A percentile compares a stretch with the other conserved stretches of the same genome.
These are phyloP conservation scores for Suhomyces guaymorum DNA, from an alignment of 1,139 yeast species.

Conservation along the genomic window DNA sequence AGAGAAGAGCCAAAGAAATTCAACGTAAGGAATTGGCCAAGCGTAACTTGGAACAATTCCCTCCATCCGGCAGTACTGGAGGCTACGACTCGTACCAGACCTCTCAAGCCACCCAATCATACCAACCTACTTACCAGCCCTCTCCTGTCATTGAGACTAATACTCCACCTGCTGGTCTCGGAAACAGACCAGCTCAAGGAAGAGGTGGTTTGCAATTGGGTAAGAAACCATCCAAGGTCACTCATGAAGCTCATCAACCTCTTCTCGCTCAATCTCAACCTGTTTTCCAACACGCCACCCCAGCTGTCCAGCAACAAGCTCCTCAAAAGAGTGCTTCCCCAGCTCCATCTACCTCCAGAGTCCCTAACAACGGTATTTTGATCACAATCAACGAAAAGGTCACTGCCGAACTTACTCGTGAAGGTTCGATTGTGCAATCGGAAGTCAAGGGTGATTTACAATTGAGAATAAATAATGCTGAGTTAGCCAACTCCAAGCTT, in stretches of 20 bases:
- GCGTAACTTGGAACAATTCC: conserved; percentile 44
- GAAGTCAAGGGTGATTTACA: conserved; percentile 92
- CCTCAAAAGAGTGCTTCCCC: conserved; percentile 29
- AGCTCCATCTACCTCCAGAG: conserved; percentile 31
- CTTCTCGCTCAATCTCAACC: conserved; percentile 36
- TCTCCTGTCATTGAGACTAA: conserved; percentile 25
- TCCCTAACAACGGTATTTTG: conserved; percentile 73
- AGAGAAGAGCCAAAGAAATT: conserved; percentile 92
- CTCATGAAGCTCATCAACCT: conserved; percentile 45
- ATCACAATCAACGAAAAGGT: conserved; percentile 77
- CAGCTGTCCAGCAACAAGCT: conserved; percentile 11
- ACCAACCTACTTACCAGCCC: conserved; percentile 41
- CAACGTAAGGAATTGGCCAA: conserved; percentile 83
- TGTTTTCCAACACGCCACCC: conserved; percentile 23
- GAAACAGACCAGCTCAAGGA: conserved; percentile 37
- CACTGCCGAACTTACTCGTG: conserved; percentile 76
- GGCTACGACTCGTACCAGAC: conserved; percentile 28
- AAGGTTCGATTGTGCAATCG: conserved; percentile 71
- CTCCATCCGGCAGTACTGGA: conserved; percentile 16
- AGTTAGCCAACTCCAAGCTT: conserved; percentile 65
- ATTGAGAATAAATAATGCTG: conserved; percentile 76
- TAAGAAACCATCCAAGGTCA: conserved; percentile 46
- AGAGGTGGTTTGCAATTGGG: conserved; percentile 84
- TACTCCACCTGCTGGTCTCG: conserved; percentile 5
- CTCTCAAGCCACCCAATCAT: conserved; percentile 23